Evolutionary conservation across 23 red algal genomes (phyloP).

Genomic region (Gracilaria gracilis): DNA sequence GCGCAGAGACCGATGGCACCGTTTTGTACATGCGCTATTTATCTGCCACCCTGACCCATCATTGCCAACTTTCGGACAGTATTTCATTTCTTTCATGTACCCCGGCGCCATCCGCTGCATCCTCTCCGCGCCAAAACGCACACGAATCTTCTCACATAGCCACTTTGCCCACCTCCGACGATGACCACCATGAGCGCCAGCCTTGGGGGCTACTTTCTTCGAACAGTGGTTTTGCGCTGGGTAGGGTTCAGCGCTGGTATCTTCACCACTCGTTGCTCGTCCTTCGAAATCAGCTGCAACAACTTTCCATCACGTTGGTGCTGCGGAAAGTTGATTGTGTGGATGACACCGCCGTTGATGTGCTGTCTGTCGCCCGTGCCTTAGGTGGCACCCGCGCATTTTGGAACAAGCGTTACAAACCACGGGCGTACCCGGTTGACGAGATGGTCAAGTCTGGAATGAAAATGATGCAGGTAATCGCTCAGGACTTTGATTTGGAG

Average conservation of each 20-base stretch:
- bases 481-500: slow-evolving; percentile 47
- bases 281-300: slow-evolving; percentile 29
- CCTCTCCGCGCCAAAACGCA: not conserved
- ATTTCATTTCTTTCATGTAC: not conserved
- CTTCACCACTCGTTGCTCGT: slow-evolving; percentile 63
- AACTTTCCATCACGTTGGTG: slow-evolving; percentile 51
- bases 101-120: not conserved
- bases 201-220: slow-evolving; percentile 49
- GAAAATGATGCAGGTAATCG: not conserved
- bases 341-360: slow-evolving; percentile 33
- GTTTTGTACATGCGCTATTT: slow-evolving; percentile 7
- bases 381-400: slow-evolving; percentile 48
- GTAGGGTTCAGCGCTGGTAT: slow-evolving; percentile 68
- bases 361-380: slow-evolving; percentile 37
- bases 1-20: slow-evolving; percentile 59
- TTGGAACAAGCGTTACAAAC: slow-evolving; percentile 76
- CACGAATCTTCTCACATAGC: not conserved
- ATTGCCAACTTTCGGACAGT: not conserved
- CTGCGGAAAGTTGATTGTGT: slow-evolving; percentile 53
- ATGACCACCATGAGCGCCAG: not conserved
- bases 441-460: slow-evolving; percentile 32
- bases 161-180: not conserved
- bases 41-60: not conserved
- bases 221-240: slow-evolving; percentile 65
- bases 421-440: slow-evolving; percentile 58